A percentile compares a stretch with the other conserved stretches of the same genome.
These are phyloP conservation scores for Magnusiomyces ingens DNA, from an alignment of 1,139 yeast genomes.

Conservation along the genomic window DNA sequence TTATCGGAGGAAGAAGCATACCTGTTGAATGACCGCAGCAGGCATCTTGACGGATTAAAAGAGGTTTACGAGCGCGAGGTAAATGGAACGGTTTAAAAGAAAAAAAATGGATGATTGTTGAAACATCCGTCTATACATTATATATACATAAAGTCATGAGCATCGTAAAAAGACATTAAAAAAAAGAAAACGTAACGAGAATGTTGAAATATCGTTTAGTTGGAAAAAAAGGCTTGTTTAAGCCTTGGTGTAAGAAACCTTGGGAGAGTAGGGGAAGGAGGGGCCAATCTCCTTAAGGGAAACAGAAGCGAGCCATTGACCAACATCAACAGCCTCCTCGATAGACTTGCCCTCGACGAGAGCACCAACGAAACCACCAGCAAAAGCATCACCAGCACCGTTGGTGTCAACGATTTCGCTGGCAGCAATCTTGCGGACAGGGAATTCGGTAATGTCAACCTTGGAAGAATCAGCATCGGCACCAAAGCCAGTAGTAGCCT, in stretches of 20 bases:
- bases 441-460: conserved; percentile 45
- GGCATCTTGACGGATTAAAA: neutral
- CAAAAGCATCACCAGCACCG: conserved; percentile 99
- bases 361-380: conserved; percentile 94
- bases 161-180: neutral
- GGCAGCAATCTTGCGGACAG: conserved; percentile 65
- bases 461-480: conserved; percentile 41
- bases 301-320: conserved; percentile 94
- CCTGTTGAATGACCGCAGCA: neutral
- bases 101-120: neutral
- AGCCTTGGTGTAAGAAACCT: conserved; percentile 43
- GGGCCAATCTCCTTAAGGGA: conserved; percentile 95
- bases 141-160: neutral
- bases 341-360: conserved; percentile 67
- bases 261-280: conserved; percentile 72
- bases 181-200: neutral
- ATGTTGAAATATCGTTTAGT: neutral
- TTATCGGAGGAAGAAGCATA: neutral
- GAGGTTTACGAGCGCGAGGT: neutral
- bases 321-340: conserved; percentile 61
- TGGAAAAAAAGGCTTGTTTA: neutral
- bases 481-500: conserved; percentile 29
- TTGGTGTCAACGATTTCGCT: conserved; percentile 80
- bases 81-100: neutral
- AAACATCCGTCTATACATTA: neutral